Evolutionary conservation across 305 asterid species (phyloP).

Genomic region (Solanum hybrid): DNA sequence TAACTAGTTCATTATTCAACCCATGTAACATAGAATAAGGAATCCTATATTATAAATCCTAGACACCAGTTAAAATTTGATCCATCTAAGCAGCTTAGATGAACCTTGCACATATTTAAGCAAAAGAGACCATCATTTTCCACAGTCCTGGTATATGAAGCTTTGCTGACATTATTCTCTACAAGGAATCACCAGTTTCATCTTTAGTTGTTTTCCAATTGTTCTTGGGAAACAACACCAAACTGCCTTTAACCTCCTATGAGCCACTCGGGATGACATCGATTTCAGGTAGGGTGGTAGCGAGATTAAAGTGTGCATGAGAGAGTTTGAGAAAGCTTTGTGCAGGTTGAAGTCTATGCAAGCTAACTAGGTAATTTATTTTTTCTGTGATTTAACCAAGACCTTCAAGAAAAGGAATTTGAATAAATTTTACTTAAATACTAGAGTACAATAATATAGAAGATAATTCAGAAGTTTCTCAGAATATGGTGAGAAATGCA

Average conservation of each 20-base stretch:
- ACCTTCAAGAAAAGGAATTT: background rate
- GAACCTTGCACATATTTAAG: slow-evolving; percentile 1
- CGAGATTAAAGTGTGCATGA: background rate
- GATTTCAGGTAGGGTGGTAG: background rate
- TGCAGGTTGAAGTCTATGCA: background rate
- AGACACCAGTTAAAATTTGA: background rate
- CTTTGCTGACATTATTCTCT: background rate
- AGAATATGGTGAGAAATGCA: background rate
- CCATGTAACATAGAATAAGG: background rate
- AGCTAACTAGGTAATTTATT: background rate
- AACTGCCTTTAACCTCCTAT: background rate
- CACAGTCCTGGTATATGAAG: background rate
- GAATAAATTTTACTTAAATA: background rate
- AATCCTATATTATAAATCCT: background rate
- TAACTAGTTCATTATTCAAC: background rate
- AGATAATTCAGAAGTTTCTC: background rate
- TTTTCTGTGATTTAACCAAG: background rate
- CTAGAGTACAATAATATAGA: background rate
- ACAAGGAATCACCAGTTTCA: background rate
- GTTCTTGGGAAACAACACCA: background rate
- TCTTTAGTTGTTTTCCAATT: background rate
- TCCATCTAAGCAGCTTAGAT: background rate
- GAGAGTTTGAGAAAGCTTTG: background rate
- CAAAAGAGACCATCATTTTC: background rate
- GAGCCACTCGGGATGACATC: background rate